These are phyloP conservation scores for Penicillium sp. DNA, from an alignment of 2,329 filamentous ascomycete species.

Conservation along the genomic window DNA sequence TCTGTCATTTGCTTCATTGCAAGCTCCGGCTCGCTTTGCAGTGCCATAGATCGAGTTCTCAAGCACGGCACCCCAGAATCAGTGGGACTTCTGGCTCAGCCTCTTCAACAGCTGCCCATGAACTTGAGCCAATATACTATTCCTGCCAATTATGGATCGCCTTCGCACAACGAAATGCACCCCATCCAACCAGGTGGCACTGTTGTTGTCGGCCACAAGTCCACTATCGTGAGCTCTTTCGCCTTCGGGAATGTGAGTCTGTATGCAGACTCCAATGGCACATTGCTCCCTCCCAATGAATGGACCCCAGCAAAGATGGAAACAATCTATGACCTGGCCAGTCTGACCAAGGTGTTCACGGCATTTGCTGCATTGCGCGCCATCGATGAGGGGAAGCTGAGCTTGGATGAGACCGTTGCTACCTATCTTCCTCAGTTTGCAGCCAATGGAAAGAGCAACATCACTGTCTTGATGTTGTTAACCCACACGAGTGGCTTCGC, in stretches of 20 bases:
- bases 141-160: conserved; percentile 4
- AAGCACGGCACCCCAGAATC: conserved; percentile 8
- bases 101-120: conserved; percentile 5
- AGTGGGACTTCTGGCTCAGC: conserved; percentile 8
- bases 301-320: conserved; percentile 33
- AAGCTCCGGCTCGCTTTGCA: background rate
- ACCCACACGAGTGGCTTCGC: conserved; percentile 1
- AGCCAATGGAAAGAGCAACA: background rate
- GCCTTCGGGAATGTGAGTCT: conserved; percentile 21
- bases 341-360: conserved; percentile 42
- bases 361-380: conserved; percentile 12
- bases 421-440: background rate
- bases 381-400: background rate
- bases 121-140: conserved; percentile 13
- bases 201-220: conserved; percentile 19
- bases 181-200: conserved; percentile 22
- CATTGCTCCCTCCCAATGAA: conserved; percentile 21
- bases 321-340: conserved; percentile 44
- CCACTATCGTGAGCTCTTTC: conserved; percentile 23
- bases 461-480: background rate
- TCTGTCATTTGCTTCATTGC: background rate
- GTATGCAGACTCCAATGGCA: conserved; percentile 34
- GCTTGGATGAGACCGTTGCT: background rate
- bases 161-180: conserved; percentile 14
- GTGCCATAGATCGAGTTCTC: conserved; percentile 3